Evolutionary conservation across 306 rosid genomes (phyloP), one percentile per base, ranked within the genome.

Genomic region (Erythrophleum fordii): DNA sequence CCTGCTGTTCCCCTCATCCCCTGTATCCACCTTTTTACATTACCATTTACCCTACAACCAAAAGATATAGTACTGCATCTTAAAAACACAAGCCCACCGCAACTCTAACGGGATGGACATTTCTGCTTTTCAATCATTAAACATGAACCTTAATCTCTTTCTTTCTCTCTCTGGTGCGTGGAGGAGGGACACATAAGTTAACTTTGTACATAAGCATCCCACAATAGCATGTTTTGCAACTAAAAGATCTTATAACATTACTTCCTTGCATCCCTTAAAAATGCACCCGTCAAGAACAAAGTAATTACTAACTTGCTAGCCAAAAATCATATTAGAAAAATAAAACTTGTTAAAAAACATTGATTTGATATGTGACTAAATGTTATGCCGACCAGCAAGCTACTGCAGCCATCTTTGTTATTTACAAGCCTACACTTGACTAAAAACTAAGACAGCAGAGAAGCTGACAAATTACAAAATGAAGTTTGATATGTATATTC

Each of bases 21-120:
- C n/a, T 46, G 3, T 42, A 44, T 26, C 9, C 42, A 35, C 10
- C 10, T 45, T 1, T 45, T 45, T 18, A 70, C 35, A 17, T 29
- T 46, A 79, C 29, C 46, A 62, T 39, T 51, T 65, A 28, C 16
- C 45, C 53, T 66, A 68, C 65, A 52, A 74, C 48, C 26, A 61
- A 25, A 60, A 51, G 26, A 9, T 11, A 14, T 22, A 42, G 23
- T 5, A 18, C 10, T 6, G 72, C 28, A 79, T 28, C 53, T 56
- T 13, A 58, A 42, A 8, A 10, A 8, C 3, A 42, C 13, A 1
- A 42, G 48, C 48, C 13, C 13, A 3, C 18, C 13, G 51, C 51
- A 46, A 46, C 51, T 46, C 51, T 46, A 13, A 46, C 17, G 46
- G 45, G 64, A 70, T 71, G 72, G 64, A 72, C 5, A 71, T 71